Conservation (phyloP, 768 basidiomycete species). For the Tylopilus balloui region DNA sequence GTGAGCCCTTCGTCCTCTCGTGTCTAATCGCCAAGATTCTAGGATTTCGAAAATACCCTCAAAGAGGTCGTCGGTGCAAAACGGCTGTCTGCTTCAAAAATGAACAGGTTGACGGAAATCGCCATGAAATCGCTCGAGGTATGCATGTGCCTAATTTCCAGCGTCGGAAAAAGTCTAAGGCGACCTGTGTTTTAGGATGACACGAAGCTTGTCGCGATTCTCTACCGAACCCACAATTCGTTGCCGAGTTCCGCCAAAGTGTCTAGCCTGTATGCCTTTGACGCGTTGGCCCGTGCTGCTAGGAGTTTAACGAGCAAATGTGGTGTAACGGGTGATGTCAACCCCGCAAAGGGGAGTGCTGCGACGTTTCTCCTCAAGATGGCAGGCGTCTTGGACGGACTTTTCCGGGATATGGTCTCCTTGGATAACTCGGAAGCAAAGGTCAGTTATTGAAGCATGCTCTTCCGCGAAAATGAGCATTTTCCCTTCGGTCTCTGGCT, state of each 20-base stretch:
- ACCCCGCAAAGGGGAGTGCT: slow-evolving; percentile 58
- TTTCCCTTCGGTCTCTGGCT: slow-evolving; percentile 5
- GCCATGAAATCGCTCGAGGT: slow-evolving; percentile 79
- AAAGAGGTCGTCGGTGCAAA: slow-evolving; percentile 81
- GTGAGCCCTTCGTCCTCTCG: neutral
- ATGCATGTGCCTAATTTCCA: slow-evolving; percentile 22
- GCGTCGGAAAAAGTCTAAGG: neutral
- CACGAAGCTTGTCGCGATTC: slow-evolving; percentile 79
- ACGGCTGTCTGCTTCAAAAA: slow-evolving; percentile 82
- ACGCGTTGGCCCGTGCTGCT: slow-evolving; percentile 86
- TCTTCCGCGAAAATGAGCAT: slow-evolving; percentile 1
- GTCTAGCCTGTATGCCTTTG: slow-evolving; percentile 88
- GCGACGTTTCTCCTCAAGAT: slow-evolving; percentile 86
- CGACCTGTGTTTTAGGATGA: slow-evolving; percentile 53
- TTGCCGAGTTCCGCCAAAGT: slow-evolving; percentile 67
- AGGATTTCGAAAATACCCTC: slow-evolving; percentile 80
- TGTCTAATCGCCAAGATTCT: slow-evolving; percentile 10
- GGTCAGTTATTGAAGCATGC: slow-evolving; percentile 55
- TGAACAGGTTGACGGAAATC: slow-evolving; percentile 69
- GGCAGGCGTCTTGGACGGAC: slow-evolving; percentile 84
- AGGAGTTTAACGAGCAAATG: slow-evolving; percentile 63
- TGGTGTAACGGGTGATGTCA: slow-evolving; percentile 50
- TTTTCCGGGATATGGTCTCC: slow-evolving; percentile 80
- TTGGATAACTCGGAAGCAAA: slow-evolving; percentile 67
- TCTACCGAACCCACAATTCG: slow-evolving; percentile 87